Evolutionary conservation across 768 basidiomycete species (phyloP), one percentile per base, ranked within the genome.

Genomic region (Mycena floridula): DNA sequence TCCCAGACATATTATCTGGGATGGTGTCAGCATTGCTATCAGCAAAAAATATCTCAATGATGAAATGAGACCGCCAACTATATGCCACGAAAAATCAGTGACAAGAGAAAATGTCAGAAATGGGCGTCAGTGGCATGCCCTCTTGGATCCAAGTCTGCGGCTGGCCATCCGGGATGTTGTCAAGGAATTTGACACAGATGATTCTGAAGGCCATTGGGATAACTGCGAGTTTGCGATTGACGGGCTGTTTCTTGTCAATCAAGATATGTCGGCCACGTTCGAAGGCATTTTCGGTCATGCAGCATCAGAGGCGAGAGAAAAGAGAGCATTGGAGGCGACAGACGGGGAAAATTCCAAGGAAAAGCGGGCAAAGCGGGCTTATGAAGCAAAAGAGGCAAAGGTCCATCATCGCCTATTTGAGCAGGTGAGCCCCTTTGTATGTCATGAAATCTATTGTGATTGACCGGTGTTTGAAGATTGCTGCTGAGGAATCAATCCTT

Each of bases 21-120:
- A 67, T 44, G 61, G 64, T 5, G 59, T 65, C 0, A 61, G 58
- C 3, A 42, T 66, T 12, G 54, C 59, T 4, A 66, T 61, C 46
- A 56, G 51, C 37, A 42, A 49, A 9, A 60, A 62, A 41, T 57
- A 63, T 28, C 40, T 63, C 2, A 45, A 47, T 0, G 37, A 50
- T 3, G 47, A 57, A 3, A 51, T 65, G 11, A 25, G 45, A 13
- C 62, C 63, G 0, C 63, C 62, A 0, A 65, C 61, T 13, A 46
- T 46, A 2, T 20, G 50, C 2, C 44, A 49, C 25, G 25, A 45
- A 0, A n/a, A 40, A 7, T 56, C 58, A 32, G 18, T 38, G 27
- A 37, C 20, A 35, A 35, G 46, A 32, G 13, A 42, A 25, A n/a
- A n/a, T 9, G 28, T n/a, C n/a, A 30, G 28, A 9, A 30, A 30